Percentiles rank a stretch among this genome's conserved stretches.
Evolutionary conservation across 176 grass and related monocot genomes (phyloP).

Genomic region (Rhipidocladum racemiflorum): DNA sequence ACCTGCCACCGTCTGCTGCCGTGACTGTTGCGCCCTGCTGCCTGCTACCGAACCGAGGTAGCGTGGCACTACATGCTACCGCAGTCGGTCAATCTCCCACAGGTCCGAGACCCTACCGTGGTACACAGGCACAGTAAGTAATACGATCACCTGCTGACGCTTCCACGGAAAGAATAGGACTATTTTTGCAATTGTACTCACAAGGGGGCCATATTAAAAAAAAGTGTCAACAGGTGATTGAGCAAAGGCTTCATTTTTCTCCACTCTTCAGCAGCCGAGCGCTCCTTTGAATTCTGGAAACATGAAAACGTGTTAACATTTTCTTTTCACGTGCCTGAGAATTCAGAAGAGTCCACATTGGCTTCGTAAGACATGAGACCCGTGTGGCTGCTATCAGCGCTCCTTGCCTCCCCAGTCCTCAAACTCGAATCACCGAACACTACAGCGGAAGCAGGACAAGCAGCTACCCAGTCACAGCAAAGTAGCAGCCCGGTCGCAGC

Average conservation of each 20-base stretch:
- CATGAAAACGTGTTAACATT: neutral
- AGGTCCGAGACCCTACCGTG: no score
- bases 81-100: no score
- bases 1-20: no score
- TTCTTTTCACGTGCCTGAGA: neutral
- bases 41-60: no score
- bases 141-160: no score
- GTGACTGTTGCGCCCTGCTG: no score
- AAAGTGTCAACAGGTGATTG: no score
- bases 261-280: neutral
- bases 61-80: no score
- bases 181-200: no score
- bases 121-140: no score
- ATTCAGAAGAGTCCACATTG: neutral
- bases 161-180: no score
- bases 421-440: neutral
- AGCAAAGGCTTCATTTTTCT: neutral
- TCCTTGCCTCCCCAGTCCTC: neutral
- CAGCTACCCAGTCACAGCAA: neutral
- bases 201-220: no score
- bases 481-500: neutral
- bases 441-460: neutral
- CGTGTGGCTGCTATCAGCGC: neutral
- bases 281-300: neutral
- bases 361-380: neutral